Percentiles rank a stretch among this genome's conserved stretches.
phyloP scores from a whole-genome alignment of 371 early-diverging fungal genomes.

The Apophysomyces trapeziformis region DNA sequence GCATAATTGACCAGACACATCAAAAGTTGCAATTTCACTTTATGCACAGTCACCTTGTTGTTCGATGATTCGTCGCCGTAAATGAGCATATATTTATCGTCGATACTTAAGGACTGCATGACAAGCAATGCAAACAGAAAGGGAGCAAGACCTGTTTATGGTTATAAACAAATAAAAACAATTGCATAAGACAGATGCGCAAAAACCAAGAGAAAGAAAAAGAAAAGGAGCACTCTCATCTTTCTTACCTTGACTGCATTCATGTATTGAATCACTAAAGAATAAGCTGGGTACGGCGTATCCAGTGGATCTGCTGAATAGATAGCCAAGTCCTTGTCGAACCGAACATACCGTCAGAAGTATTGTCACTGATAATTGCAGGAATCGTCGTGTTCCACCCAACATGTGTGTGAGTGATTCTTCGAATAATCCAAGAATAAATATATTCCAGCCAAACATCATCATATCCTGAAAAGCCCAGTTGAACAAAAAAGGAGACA shows the following conservation, averaged over 20 bases:
- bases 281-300: conserved; percentile 61
- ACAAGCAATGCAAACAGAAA: conserved; percentile 60
- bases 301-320: conserved; percentile 62
- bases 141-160: conserved; percentile 55
- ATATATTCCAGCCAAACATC: conserved; percentile 49
- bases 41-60: conserved; percentile 46
- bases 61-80: conserved; percentile 41
- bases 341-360: conserved; percentile 33
- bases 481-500: conserved; percentile 53
- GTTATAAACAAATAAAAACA: too few species aligned
- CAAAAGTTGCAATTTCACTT: conserved; percentile 51
- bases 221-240: background rate
- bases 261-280: conserved; percentile 64
- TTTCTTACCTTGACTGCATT: conserved; percentile 62
- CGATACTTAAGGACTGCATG: conserved; percentile 58
- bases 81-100: conserved; percentile 56
- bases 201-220: background rate
- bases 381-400: conserved; percentile 50
- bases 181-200: background rate
- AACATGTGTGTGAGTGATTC: conserved; percentile 51
- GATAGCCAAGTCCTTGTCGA: conserved; percentile 52
- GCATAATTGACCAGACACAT: conserved; percentile 60
- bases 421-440: conserved; percentile 56
- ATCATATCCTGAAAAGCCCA: conserved; percentile 36
- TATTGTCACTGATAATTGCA: conserved; percentile 35